Percentiles rank a stretch among this genome's conserved stretches.
These are phyloP conservation scores for Selaginella tamariscina DNA, from an alignment of 75 land plant genomes.

Conservation along the genomic window DNA sequence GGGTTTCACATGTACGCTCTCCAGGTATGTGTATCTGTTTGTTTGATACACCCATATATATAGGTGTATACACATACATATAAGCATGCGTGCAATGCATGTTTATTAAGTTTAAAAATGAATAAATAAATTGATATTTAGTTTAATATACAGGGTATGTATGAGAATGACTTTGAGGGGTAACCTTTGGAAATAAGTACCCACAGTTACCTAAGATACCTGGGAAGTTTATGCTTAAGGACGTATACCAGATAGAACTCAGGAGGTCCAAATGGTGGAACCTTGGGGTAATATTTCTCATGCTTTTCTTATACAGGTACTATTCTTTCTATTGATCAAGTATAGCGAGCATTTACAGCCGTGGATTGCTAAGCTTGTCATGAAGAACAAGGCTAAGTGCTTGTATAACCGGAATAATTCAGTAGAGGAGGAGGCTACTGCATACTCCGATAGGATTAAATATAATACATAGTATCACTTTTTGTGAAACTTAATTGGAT, in stretches of 20 bases:
- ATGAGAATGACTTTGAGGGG: constrained; percentile 14
- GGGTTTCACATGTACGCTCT: constrained; percentile 18
- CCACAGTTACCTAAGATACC: constrained; percentile 13
- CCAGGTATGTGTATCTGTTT: too few relatives aligned
- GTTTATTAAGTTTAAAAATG: too few relatives aligned
- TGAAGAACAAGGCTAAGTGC: background rate
- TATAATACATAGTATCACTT: too few relatives aligned
- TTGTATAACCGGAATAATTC: too few relatives aligned
- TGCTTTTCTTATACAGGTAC: constrained; percentile 19
- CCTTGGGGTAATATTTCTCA: constrained; percentile 17
- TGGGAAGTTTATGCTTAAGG: constrained; percentile 11
- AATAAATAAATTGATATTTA: too few relatives aligned
- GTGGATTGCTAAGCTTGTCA: background rate
- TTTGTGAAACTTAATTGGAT: too few relatives aligned
- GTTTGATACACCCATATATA: too few relatives aligned
- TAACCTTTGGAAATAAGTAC: background rate
- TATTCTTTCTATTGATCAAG: constrained; percentile 22
- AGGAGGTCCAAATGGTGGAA: constrained; percentile 20
- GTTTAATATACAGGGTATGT: constrained; percentile 15
- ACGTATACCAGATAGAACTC: constrained; percentile 12
- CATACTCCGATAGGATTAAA: too few relatives aligned
- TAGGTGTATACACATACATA: too few relatives aligned
- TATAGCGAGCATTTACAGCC: constrained; percentile 12
- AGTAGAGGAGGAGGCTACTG: too few relatives aligned
- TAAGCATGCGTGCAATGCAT: too few relatives aligned